Base-by-base conservation (phyloP, 768 basidiomycete species). In the Suillus placidus region DNA sequence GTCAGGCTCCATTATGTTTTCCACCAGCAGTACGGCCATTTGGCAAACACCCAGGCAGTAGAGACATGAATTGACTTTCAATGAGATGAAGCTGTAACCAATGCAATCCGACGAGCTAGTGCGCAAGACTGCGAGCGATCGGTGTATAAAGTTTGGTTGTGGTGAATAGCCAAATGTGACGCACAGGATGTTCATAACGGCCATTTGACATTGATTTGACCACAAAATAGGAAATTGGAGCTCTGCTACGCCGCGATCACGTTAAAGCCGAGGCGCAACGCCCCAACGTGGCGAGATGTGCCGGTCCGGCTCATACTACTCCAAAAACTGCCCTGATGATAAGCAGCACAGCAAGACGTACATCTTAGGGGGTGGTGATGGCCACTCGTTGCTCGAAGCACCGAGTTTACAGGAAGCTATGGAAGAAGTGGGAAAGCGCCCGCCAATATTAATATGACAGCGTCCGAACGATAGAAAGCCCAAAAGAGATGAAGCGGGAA, bases 121-220 rank as follows among this genome's bases (percentile, higher is more conserved):
- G 6, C 1, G 32, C 5, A 20, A 55, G 32, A 54, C 54, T 55
- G 20, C 20, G 32, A 34, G 20, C 54, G 32, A 55, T 55, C 54
- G 32, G 32, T n/a, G 2, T 4, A 54, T 54, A 34, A 34, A 55
- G 32, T 34, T 9, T 12, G 13, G 10, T 20, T 18, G 20, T 55
- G 54, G 54, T 55, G 12, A 55, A 35, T 55, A 13, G 6, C 12
- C 10, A 55, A 5, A 55, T 55, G 32, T 55, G 20, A 55, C 54
- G 20, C 54, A 55, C 54, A 55, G 54, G 54, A 55, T 10, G 12
- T 55, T 55, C 54, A 55, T 34, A n/a, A 35, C 54, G 54, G 54
- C 32, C 54, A 55, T 55, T 55, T 12, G 20, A 34, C 54, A 55
- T 55, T 26, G 26, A 26, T 26, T 26, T 26, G 26, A 34, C 54